Evolutionary conservation across 352 stramenopile species (phyloP), one percentile per base, ranked within the genome.

Genomic region (Pythium phragmiticola): DNA sequence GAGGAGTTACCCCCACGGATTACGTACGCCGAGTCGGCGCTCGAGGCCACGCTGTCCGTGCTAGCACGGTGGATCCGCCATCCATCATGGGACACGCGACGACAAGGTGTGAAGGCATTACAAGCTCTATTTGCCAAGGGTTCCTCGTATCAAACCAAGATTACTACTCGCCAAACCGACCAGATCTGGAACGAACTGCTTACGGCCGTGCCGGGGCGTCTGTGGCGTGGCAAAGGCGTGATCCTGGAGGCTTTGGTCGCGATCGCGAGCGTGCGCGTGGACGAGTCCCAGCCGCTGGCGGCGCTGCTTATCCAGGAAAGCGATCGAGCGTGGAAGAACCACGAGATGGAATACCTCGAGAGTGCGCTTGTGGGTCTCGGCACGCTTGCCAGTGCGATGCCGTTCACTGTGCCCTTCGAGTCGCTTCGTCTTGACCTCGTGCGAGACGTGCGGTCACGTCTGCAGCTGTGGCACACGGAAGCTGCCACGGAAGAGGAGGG

Each of bases 141-240:
- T 4, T 70, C 75, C 3, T 75, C 72, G 45, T 88, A 88, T 64
- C 69, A 73, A 26, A 68, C 65, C 11, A 76, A 74, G 51, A 64
- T 90, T 17, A 78, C 75, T 17, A 9, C 49, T 19, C 58, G 72
- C 33, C 83, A 88, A 57, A 68, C 75, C 8, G 70, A 73, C 12
- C 71, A 75, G n/a, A 80, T 90, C 19, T 85, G 82, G 71, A 58
- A 65, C 13, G 66, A 82, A 14, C 48, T 94, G 0, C 55, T 87
- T 23, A 59, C 69, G 11, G 66, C 78, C 28, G 76, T 94, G 9
- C 85, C 85, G 7, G 85, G 85, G 3, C 76, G 81, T 45, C 66
- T 94, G 2, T 94, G 85, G 85, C 82, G 70, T 36, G 83, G 85
- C 43, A 94, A 94, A 49, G 85, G 85, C 13, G 77, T 83, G 19